These are phyloP conservation scores for Euphorbia celastroides DNA, from an alignment of 441 rosid species.

Conservation along the genomic window DNA sequence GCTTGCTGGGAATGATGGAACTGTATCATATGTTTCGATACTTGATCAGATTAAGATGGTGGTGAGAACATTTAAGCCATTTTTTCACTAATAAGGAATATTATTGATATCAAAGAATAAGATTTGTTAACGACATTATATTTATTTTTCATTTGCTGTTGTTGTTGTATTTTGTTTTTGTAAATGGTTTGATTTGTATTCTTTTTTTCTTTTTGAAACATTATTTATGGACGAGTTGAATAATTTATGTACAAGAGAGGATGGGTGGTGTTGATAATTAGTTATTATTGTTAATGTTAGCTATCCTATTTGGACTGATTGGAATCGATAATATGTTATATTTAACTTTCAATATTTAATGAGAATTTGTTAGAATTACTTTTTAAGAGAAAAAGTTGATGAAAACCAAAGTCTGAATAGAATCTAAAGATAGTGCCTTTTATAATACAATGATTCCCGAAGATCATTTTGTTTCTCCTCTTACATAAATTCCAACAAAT, in stretches of 20 bases:
- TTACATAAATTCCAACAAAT: too few relatives aligned
- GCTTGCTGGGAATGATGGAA: constrained; percentile 85
- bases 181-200: constrained; percentile 17
- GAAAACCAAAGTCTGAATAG: too few relatives aligned
- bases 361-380: too few relatives aligned
- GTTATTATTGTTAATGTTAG: constrained; percentile 2
- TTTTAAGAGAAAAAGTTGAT: too few relatives aligned
- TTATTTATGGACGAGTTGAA: constrained; percentile 23
- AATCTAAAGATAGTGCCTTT: too few relatives aligned
- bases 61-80: constrained; percentile 56
- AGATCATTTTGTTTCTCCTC: too few relatives aligned
- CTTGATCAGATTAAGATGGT: constrained; percentile 47
- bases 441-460: too few relatives aligned
- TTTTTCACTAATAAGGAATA: constrained; percentile 24
- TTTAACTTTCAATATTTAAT: too few relatives aligned
- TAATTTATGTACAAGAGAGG: constrained; percentile 15
- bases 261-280: constrained; percentile 10
- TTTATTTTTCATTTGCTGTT: background rate
- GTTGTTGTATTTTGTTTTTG: constrained; percentile 1
- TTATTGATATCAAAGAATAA: constrained; percentile 1
- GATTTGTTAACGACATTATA: background rate
- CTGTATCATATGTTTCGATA: constrained; percentile 48
- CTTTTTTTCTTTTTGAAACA: constrained; percentile 11
- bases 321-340: background rate
- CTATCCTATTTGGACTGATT: constrained; percentile 6